Evolutionary conservation across 352 stramenopile genomes (phyloP), one percentile per base, ranked within the genome.

Genomic region (Thalassiosira gravida): DNA sequence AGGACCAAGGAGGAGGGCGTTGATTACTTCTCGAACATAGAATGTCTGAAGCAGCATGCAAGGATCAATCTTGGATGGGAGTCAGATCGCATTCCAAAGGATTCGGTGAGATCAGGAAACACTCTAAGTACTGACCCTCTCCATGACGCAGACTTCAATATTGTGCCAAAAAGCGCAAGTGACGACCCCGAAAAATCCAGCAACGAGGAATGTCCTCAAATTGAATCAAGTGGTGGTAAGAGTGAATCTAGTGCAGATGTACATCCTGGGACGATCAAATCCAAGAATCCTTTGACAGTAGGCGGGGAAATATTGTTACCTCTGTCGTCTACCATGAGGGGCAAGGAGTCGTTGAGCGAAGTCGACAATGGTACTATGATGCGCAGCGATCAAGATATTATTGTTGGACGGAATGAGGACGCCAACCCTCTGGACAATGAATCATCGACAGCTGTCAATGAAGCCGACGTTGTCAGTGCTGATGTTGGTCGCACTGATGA

Each of bases 21-120:
- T 22, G 63, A 82, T 78, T 85, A 79, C 30, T 82, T 85, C 27
- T 68, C 55, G 0, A 64, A 55, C 8, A 58, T 75, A 20, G 47
- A 74, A 37, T 66, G 52, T 13, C 50, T 85, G 24, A 63, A 62
- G 61, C 65, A 39, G 22, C 82, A 85, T 67, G 77, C 77, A 20
- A 68, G 29, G 59, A 9, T 30, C 20, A 14, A 79, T 65, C 55
- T 72, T 25, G 72, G 77, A 39, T 82, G 73, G 73, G 64, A 63
- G 63, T 44, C 53, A 16, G 50, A 32, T 73, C 32, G 42, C 52
- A 52, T 30, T 46, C 13, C 29, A n/a, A 39, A 39, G 32, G 32
- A 39, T 39, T 39, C 11, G n/a, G n/a, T n/a, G n/a, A n/a, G n/a
- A n/a, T n/a, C n/a, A n/a, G n/a, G n/a, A n/a, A n/a, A n/a, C n/a